These are phyloP conservation scores for Cercospora brassicicola DNA, from an alignment of 2,329 filamentous ascomycete species.

Conservation along the genomic window DNA sequence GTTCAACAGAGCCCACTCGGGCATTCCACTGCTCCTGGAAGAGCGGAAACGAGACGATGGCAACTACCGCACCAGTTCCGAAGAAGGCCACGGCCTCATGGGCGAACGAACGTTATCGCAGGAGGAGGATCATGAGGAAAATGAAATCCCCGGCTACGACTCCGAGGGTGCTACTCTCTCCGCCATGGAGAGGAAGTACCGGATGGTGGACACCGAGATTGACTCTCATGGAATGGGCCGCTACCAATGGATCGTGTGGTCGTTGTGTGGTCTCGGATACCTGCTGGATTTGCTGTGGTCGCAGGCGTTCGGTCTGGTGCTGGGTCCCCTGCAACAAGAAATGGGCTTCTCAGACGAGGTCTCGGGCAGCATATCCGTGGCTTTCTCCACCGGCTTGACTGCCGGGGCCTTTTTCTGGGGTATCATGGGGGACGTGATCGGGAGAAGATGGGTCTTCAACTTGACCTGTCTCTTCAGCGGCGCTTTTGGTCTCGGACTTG, in stretches of 20 bases:
- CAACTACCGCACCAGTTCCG: background rate
- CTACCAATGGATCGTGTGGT: slow-evolving; percentile 55
- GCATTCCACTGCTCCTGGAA: background rate
- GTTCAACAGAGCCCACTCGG: background rate
- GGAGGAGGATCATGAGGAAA: background rate
- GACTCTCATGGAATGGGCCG: slow-evolving; percentile 55
- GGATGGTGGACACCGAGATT: slow-evolving; percentile 51
- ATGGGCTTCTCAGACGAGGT: slow-evolving; percentile 51
- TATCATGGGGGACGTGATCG: slow-evolving; percentile 55
- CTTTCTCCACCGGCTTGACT: slow-evolving; percentile 57
- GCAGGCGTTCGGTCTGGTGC: slow-evolving; percentile 58
- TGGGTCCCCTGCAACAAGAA: slow-evolving; percentile 58
- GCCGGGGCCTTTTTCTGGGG: slow-evolving; percentile 60
- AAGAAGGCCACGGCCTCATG: slow-evolving; percentile 6
- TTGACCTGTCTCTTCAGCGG: slow-evolving; percentile 57
- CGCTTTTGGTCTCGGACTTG: slow-evolving; percentile 56
- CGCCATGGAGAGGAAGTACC: slow-evolving; percentile 48
- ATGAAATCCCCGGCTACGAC: slow-evolving; percentile 8
- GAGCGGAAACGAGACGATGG: slow-evolving; percentile 1
- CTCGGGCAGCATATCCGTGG: slow-evolving; percentile 51
- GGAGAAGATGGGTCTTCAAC: slow-evolving; percentile 59
- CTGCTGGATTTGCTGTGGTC: slow-evolving; percentile 60
- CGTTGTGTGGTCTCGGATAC: slow-evolving; percentile 57
- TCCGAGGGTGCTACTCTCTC: slow-evolving; percentile 25
- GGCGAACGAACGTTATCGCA: slow-evolving; percentile 9